These are phyloP conservation scores for Ustilago vetiveriae DNA, from an alignment of 1,284 basidiomycete genomes.

Conservation along the genomic window DNA sequence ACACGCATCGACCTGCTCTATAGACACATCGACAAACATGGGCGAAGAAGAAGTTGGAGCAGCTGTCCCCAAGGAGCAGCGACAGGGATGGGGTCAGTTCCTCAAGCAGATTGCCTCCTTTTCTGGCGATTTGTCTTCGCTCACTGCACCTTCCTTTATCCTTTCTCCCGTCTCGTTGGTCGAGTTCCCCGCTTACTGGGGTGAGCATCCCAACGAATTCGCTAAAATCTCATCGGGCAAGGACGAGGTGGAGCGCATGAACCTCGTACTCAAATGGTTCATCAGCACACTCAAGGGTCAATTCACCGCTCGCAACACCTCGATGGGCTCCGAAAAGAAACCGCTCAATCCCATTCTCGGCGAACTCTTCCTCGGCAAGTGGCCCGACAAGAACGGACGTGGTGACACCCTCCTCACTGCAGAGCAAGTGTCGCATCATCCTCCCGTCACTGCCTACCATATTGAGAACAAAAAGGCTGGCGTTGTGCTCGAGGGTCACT, in stretches of 20 bases:
- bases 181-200: conserved; percentile 67
- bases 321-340: conserved; percentile 90
- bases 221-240: conserved; percentile 54
- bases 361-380: conserved; percentile 85
- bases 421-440: conserved; percentile 79
- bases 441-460: conserved; percentile 72
- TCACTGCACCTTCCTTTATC: conserved; percentile 83
- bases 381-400: conserved; percentile 82
- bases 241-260: conserved; percentile 66
- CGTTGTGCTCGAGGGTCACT: conserved; percentile 84
- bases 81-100: conserved; percentile 62
- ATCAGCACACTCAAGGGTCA: conserved; percentile 84
- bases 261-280: conserved; percentile 65
- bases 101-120: conserved; percentile 65
- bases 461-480: conserved; percentile 86
- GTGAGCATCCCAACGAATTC: conserved; percentile 64
- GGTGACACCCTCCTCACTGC: conserved; percentile 86
- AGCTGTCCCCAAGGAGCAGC: conserved; percentile 56
- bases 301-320: conserved; percentile 75
- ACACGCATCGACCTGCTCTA: conserved; percentile 4
- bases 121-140: conserved; percentile 84
- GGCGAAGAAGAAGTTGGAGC: conserved; percentile 53
- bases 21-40: conserved; percentile 22
- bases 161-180: conserved; percentile 67
- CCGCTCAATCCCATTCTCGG: conserved; percentile 95